These are phyloP conservation scores for Zygosaccharomyces lentus DNA, from an alignment of 805 yeast species.

Conservation along the genomic window DNA sequence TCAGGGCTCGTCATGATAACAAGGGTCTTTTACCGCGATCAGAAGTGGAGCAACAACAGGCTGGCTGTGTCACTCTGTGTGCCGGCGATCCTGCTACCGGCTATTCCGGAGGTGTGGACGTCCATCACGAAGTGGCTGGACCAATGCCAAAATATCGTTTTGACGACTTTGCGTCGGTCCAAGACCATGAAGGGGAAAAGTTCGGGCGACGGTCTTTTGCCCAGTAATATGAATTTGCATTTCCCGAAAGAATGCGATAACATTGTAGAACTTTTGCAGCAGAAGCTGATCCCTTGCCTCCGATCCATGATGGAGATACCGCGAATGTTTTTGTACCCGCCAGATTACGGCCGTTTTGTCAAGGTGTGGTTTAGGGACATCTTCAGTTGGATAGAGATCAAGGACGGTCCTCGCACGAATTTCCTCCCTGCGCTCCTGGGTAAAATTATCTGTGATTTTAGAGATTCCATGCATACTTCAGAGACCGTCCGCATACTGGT, in stretches of 20 bases:
- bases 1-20: conserved; percentile 34
- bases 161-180: conserved; percentile 3
- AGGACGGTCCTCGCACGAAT: conserved; percentile 38
- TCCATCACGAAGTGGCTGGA: conserved; percentile 30
- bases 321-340: conserved; percentile 36
- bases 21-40: conserved; percentile 30
- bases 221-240: conserved; percentile 15
- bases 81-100: conserved; percentile 25
- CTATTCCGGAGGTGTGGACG: conserved; percentile 35
- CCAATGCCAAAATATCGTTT: conserved; percentile 27
- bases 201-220: conserved; percentile 11
- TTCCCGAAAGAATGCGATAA: conserved; percentile 23
- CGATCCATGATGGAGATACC: conserved; percentile 35
- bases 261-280: conserved; percentile 28
- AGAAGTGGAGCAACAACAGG: conserved; percentile 20
- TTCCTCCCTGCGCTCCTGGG: conserved; percentile 31
- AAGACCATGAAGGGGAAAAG: neutral
- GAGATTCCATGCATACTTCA: conserved; percentile 18
- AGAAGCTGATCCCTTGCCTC: conserved; percentile 31
- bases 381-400: conserved; percentile 41
- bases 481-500: conserved; percentile 48
- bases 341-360: conserved; percentile 27
- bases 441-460: conserved; percentile 26
- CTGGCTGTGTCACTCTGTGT: conserved; percentile 37
- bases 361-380: conserved; percentile 39